These are phyloP conservation scores for Moesziomyces globuligerus DNA, from an alignment of 1,284 basidiomycete genomes.

Conservation along the genomic window DNA sequence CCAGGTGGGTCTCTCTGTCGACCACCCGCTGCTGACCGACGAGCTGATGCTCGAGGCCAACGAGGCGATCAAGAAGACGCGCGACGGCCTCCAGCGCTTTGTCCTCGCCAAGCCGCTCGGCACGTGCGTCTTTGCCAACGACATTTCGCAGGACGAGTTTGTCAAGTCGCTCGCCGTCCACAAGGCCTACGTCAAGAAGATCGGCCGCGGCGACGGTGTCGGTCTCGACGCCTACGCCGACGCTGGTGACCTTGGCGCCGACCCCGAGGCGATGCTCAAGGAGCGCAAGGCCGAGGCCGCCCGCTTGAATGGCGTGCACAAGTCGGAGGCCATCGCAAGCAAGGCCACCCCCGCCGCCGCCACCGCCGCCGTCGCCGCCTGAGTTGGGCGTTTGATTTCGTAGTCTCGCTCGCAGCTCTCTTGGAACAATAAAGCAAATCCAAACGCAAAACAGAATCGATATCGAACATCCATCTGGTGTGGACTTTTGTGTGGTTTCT, in stretches of 20 bases:
- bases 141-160: conserved; percentile 68
- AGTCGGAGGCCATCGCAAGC: conserved; percentile 5
- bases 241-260: conserved; percentile 69
- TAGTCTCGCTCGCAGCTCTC: conserved; percentile 1
- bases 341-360: conserved; percentile 7
- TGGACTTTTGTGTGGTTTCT: neutral
- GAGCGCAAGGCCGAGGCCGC: conserved; percentile 46
- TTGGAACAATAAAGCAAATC: conserved; percentile 10
- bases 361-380: conserved; percentile 33
- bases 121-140: conserved; percentile 70
- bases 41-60: conserved; percentile 67
- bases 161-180: conserved; percentile 67
- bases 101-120: conserved; percentile 69
- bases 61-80: conserved; percentile 70
- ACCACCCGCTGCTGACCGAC: conserved; percentile 69
- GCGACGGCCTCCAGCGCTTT: conserved; percentile 70
- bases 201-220: conserved; percentile 64
- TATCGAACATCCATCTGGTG: neutral
- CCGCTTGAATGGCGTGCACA: conserved; percentile 17
- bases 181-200: conserved; percentile 68
- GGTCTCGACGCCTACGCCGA: conserved; percentile 70
- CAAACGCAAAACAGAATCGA: neutral
- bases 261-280: conserved; percentile 61
- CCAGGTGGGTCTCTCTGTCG: conserved; percentile 69
- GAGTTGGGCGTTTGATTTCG: neutral